Evolutionary conservation across 768 basidiomycete genomes (phyloP).

Genomic region (Lentinula aciculospora): DNA sequence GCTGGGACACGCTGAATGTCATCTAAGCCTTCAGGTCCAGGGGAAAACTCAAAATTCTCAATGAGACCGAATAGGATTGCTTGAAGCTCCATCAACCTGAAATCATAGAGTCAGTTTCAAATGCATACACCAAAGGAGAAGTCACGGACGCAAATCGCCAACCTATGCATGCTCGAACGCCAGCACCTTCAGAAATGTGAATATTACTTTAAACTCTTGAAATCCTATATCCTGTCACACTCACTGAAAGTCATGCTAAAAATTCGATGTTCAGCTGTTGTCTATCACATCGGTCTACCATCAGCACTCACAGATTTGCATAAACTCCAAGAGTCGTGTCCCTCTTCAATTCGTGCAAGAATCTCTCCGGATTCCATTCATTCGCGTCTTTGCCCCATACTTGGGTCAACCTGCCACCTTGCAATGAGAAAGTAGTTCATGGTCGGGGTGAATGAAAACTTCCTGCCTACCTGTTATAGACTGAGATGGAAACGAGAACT

Average conservation of each 20-base stretch:
- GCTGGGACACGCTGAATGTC: neutral
- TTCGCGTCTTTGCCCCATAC: constrained; percentile 27
- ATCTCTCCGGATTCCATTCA: constrained; percentile 27
- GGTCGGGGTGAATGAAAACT: neutral
- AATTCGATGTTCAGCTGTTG: neutral
- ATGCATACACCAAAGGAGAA: neutral
- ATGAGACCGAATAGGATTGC: constrained; percentile 32
- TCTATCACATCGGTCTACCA: neutral
- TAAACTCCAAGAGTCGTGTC: constrained; percentile 16
- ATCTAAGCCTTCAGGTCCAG: neutral
- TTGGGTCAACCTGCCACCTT: neutral
- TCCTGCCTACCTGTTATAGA: constrained; percentile 43
- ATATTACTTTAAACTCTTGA: neutral
- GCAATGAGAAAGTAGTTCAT: neutral
- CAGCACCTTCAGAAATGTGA: neutral
- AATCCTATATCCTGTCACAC: neutral
- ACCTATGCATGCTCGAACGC: constrained; percentile 4
- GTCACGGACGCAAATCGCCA: constrained; percentile 8
- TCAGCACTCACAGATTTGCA: constrained; percentile 19
- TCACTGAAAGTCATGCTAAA: constrained; percentile 4
- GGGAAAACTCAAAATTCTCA: constrained; percentile 33
- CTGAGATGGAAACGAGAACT: constrained; percentile 43
- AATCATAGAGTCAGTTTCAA: neutral
- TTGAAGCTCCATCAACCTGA: constrained; percentile 30
- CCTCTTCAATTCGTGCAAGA: constrained; percentile 17